A percentile compares a stretch with the other conserved stretches of the same genome.
Conservation (phyloP, 2,329 filamentous ascomycete species). For the Exophiala sideris region DNA sequence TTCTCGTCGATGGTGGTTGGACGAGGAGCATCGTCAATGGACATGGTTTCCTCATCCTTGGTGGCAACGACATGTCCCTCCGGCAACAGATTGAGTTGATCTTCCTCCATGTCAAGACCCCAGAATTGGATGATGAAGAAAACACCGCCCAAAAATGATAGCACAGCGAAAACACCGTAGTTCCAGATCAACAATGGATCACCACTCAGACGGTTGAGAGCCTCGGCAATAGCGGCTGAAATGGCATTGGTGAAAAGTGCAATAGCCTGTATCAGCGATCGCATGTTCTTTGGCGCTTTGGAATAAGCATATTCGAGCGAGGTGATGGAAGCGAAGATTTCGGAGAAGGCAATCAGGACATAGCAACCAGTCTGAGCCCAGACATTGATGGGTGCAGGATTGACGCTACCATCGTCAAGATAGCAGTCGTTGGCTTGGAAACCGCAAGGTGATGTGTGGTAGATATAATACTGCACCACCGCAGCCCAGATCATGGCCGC, state of each 20-base stretch:
- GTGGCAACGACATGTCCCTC: constrained; percentile 18
- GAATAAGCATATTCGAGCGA: constrained; percentile 74
- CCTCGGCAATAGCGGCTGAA: constrained; percentile 67
- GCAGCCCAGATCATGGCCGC: constrained; percentile 50
- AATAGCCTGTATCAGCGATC: constrained; percentile 63
- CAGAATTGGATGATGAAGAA: constrained; percentile 68
- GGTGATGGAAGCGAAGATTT: constrained; percentile 47
- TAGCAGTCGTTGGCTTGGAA: constrained; percentile 45
- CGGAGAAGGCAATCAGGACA: constrained; percentile 30
- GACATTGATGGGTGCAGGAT: constrained; percentile 60
- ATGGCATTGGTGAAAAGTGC: constrained; percentile 70
- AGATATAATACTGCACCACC: constrained; percentile 52
- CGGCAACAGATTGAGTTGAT: constrained; percentile 55
- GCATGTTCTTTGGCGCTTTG: constrained; percentile 77
- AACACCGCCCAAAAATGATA: constrained; percentile 53
- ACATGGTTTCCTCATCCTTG: constrained; percentile 7
- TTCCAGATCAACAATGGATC: constrained; percentile 71
- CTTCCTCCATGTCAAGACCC: constrained; percentile 63
- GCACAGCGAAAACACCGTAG: constrained; percentile 60
- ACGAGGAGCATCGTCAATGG: not conserved
- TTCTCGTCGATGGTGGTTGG: not conserved
- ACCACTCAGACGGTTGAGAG: constrained; percentile 58
- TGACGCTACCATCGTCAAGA: constrained; percentile 43
- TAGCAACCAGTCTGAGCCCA: constrained; percentile 38
- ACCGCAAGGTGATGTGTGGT: constrained; percentile 61